These are phyloP conservation scores for Microcyclospora tardicrescens DNA, from an alignment of 2,329 filamentous ascomycete genomes.

Conservation along the genomic window DNA sequence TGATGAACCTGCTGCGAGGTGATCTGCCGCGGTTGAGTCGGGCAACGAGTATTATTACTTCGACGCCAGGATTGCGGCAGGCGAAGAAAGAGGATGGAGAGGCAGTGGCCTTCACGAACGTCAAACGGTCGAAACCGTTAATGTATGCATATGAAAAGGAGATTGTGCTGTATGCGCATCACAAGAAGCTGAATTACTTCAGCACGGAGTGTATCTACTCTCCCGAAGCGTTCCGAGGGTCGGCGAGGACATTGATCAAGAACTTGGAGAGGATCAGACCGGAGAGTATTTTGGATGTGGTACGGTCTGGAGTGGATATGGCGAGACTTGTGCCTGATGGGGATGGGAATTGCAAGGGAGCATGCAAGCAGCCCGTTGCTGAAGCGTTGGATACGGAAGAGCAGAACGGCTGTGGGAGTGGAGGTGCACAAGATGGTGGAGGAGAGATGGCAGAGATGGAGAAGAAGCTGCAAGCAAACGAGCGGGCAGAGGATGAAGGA, in stretches of 20 bases:
- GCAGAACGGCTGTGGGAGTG: constrained; percentile 61
- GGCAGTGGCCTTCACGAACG: constrained; percentile 55
- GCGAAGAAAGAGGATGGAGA: constrained; percentile 6
- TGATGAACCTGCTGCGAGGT: constrained; percentile 91
- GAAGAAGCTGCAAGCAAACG: constrained; percentile 52
- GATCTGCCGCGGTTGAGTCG: constrained; percentile 78
- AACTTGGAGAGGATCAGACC: constrained; percentile 85
- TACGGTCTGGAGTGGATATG: constrained; percentile 93
- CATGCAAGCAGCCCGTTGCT: constrained; percentile 23
- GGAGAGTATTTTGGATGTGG: constrained; percentile 88
- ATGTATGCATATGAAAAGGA: constrained; percentile 99
- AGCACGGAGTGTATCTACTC: constrained; percentile 98
- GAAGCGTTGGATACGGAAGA: constrained; percentile 31
- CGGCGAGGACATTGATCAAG: constrained; percentile 83
- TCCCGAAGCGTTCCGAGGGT: constrained; percentile 89
- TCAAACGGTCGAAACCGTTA: constrained; percentile 88
- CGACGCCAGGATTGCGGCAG: constrained; percentile 24
- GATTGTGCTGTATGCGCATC: constrained; percentile 92
- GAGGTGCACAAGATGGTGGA: constrained; percentile 52
- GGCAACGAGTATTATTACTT: constrained; percentile 77
- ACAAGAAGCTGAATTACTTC: constrained; percentile 96
- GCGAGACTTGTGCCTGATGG: constrained; percentile 61
- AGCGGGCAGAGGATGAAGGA: constrained; percentile 38
- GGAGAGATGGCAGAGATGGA: constrained; percentile 78
- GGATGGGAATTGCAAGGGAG: constrained; percentile 37